Base-by-base conservation (phyloP, 2,329 filamentous ascomycete genomes). In the Xylaria polymorpha region DNA sequence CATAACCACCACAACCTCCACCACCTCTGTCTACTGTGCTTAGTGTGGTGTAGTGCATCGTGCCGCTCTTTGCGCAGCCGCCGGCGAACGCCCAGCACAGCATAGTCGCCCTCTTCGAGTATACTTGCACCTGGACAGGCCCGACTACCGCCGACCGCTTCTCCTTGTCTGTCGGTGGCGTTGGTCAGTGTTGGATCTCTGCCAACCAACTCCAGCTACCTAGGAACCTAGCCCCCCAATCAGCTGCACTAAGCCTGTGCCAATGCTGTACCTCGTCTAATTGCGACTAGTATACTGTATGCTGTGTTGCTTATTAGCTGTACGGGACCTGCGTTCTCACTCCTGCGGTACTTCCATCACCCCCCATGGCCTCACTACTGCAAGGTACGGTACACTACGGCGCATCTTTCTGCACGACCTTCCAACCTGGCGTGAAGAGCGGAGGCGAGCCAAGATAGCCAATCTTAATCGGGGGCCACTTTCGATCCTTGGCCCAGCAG, bases 401-500 rank as follows among this genome's bases (percentile, higher is more conserved):
- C 50, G 61, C 60, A 41, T 64, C 60, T 43, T 29, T 32, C 60
- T 71, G 67, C 67, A 69, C 50, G 64, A 68, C 67, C 66, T 69
- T 60, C 61, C 69, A 43, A 22, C 44, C 41, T 66, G 59, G 44
- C 37, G 62, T 35, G 22, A 57, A 51, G 35, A 46, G 60, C 60
- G 64, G 60, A 51, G 51, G n/a, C 20, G 0, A 29, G 56, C 60
- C 63, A 69, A 69, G 67, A 67, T 46, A 48, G 44, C 64, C 64
- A 69, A 71, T 71, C 67, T 71, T 71, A 71, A 71, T 61, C 14
- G 6, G 32, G 46, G 51, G 46, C 69, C 69, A 70, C 67, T 56
- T 55, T 15, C 14, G 15, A 57, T 62, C 58, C 67, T 67, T 71
- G 61, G 59, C 56, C 29, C 44, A 20, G 59, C 51, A 71, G 69